Evolutionary conservation across 352 stramenopile genomes (phyloP).

Genomic region (Pythium graminicola): DNA sequence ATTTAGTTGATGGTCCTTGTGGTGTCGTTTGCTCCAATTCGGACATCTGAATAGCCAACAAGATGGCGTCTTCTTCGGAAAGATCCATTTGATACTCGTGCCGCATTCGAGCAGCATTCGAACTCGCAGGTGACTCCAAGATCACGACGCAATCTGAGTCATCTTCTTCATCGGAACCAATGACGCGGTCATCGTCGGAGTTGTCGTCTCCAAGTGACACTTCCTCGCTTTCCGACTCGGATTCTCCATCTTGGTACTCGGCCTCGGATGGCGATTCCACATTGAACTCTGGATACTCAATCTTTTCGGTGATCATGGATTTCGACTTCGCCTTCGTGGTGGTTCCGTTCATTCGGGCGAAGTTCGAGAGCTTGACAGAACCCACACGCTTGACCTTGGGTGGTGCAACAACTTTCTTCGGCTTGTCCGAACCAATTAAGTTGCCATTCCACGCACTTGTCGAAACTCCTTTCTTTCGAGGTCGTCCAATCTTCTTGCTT

Average conservation of each 20-base stretch:
- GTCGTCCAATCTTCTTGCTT: conserved; percentile 47
- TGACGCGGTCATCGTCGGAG: conserved; percentile 53
- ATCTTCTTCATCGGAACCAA: conserved; percentile 33
- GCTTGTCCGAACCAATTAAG: conserved; percentile 14
- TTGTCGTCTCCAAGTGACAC: conserved; percentile 43
- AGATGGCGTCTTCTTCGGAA: conserved; percentile 37
- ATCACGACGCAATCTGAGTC: conserved; percentile 26
- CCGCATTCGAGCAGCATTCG: conserved; percentile 29
- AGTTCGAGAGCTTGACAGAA: conserved; percentile 34
- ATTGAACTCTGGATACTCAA: conserved; percentile 29
- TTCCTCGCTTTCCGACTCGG: conserved; percentile 38
- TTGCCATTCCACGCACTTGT: conserved; percentile 19
- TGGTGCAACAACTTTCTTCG: conserved; percentile 19
- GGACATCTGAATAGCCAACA: conserved; percentile 42
- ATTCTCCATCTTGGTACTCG: conserved; percentile 44
- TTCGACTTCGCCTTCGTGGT: conserved; percentile 28
- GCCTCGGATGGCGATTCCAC: conserved; percentile 27
- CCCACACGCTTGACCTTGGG: conserved; percentile 15
- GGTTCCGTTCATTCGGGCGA: conserved; percentile 31
- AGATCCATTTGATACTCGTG: conserved; percentile 39
- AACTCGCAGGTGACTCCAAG: conserved; percentile 18
- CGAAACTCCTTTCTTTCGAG: conserved; percentile 14
- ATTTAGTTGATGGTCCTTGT: not conserved
- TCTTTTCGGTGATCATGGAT: conserved; percentile 3
- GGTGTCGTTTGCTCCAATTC: conserved; percentile 27